These are phyloP conservation scores for Macaranga tanarius DNA, from an alignment of 441 rosid species.

Conservation along the genomic window DNA sequence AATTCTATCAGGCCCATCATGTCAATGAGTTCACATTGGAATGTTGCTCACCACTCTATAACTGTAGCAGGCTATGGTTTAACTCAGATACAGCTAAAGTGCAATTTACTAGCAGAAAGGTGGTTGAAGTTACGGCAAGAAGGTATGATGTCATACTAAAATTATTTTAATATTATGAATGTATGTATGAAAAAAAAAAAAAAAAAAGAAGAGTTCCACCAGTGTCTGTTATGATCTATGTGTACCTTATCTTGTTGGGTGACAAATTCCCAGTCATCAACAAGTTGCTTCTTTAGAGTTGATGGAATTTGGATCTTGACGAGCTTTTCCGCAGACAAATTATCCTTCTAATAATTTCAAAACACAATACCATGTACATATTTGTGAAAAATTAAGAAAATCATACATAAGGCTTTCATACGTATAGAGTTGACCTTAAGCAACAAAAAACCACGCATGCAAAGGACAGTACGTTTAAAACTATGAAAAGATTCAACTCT, in stretches of 20 bases:
- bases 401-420: neutral
- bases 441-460: neutral
- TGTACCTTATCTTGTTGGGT: conserved; percentile 79
- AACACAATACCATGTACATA: conserved; percentile 14
- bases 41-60: neutral
- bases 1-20: neutral
- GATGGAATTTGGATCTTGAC: conserved; percentile 85
- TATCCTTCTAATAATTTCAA: conserved; percentile 59
- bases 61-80: neutral
- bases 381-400: neutral
- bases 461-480: neutral
- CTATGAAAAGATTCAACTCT: neutral
- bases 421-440: neutral
- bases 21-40: neutral
- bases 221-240: neutral
- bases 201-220: too few species aligned
- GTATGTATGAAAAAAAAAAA: neutral
- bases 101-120: neutral
- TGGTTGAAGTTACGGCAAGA: neutral
- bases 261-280: conserved; percentile 87
- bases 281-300: conserved; percentile 76
- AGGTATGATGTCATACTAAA: neutral
- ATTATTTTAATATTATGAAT: neutral
- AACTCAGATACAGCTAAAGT: neutral
- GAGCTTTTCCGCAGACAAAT: conserved; percentile 57